phyloP scores from a whole-genome alignment of 2,329 filamentous ascomycete genomes.

The Epichloe hybrida region DNA sequence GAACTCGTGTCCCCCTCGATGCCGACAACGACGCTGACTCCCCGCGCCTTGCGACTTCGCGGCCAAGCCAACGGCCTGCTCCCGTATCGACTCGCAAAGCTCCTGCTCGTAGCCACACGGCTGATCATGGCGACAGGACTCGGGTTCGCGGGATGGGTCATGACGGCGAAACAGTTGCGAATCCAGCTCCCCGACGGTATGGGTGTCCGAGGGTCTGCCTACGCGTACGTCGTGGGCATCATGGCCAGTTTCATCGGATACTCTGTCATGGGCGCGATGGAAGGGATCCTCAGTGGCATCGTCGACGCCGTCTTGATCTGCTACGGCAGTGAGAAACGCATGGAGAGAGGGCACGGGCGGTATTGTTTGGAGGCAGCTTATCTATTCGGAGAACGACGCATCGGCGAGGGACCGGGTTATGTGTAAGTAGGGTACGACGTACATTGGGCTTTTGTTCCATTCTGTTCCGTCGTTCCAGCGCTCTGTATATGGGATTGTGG shows the following conservation, averaged over 20 bases:
- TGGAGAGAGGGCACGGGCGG: slow-evolving; percentile 51
- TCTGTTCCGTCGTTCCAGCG: neutral
- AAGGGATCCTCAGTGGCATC: slow-evolving; percentile 75
- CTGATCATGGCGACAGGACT: slow-evolving; percentile 83
- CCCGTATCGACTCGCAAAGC: slow-evolving; percentile 80
- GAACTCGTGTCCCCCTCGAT: slow-evolving; percentile 61
- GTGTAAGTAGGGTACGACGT: neutral
- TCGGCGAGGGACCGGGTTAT: slow-evolving; percentile 7
- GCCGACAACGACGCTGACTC: slow-evolving; percentile 59
- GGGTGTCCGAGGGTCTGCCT: slow-evolving; percentile 64
- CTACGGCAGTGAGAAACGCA: slow-evolving; percentile 78
- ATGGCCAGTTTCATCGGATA: slow-evolving; percentile 92
- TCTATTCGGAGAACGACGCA: slow-evolving; percentile 59
- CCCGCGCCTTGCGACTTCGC: slow-evolving; percentile 32
- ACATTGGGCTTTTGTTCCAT: neutral
- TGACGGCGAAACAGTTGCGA: slow-evolving; percentile 67
- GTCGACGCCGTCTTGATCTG: slow-evolving; percentile 83
- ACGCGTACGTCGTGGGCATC: slow-evolving; percentile 87
- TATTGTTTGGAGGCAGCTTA: slow-evolving; percentile 89
- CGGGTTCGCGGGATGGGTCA: slow-evolving; percentile 93
- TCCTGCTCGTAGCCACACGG: slow-evolving; percentile 79
- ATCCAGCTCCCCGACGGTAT: slow-evolving; percentile 40
- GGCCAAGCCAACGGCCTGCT: slow-evolving; percentile 45
- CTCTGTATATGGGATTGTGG: neutral
- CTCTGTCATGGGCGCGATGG: slow-evolving; percentile 82